Evolutionary conservation across 1,284 basidiomycete species (phyloP).

Genomic region (Boletellus deceptivus): DNA sequence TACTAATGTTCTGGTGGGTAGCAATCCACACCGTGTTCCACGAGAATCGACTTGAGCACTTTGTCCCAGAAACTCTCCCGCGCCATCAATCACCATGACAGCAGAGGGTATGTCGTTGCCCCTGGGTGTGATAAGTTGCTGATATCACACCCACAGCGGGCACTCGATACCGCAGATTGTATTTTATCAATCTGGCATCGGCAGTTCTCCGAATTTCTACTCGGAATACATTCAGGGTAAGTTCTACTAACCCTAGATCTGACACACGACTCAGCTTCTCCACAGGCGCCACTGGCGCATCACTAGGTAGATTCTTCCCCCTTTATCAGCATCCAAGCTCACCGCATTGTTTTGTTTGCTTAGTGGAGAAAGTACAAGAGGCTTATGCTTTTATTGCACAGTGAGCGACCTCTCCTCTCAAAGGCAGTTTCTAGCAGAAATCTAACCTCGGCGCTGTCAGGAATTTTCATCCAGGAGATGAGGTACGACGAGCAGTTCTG

Average conservation of each 20-base stretch:
- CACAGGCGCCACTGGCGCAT: constrained; percentile 56
- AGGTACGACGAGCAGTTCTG: constrained; percentile 39
- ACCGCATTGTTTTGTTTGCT: constrained; percentile 1
- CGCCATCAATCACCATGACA: constrained; percentile 55
- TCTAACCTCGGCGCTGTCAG: constrained; percentile 33
- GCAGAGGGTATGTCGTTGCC: constrained; percentile 39
- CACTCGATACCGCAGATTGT: constrained; percentile 61
- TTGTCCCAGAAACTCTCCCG: constrained; percentile 36
- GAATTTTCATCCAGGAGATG: constrained; percentile 67
- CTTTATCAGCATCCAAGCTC: constrained; percentile 1
- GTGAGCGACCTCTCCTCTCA: constrained; percentile 39
- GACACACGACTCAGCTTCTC: constrained; percentile 7
- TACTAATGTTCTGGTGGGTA: constrained; percentile 61
- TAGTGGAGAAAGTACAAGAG: constrained; percentile 69
- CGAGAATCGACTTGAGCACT: neutral
- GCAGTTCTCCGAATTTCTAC: constrained; percentile 57
- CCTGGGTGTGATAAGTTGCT: neutral
- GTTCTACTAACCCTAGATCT: neutral
- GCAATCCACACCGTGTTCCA: neutral
- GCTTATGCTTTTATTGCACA: constrained; percentile 73
- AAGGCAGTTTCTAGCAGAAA: neutral
- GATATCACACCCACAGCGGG: constrained; percentile 26
- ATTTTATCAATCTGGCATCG: constrained; percentile 70
- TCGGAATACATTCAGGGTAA: constrained; percentile 52
- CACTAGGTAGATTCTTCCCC: constrained; percentile 43